Conservation (phyloP, 1,139 yeast genomes). For the Kazachstania sp. region DNA sequence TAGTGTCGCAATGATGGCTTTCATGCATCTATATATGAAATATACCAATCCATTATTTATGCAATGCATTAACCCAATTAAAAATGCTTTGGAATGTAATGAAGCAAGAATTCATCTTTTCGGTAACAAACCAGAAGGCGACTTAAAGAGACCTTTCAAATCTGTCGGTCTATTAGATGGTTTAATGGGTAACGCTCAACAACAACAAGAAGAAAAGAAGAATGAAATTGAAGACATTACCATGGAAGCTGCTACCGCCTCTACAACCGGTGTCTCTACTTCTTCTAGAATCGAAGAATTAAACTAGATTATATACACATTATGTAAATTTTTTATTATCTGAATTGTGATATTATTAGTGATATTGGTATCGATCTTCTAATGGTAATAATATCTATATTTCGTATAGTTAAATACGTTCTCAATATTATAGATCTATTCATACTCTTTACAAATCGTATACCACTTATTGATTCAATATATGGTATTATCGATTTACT, state of each 20-base stretch:
- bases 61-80: constrained; percentile 87
- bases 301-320: neutral
- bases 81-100: constrained; percentile 84
- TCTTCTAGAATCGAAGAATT: constrained; percentile 31
- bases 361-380: neutral
- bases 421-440: neutral
- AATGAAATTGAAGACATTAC: constrained; percentile 9
- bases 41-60: constrained; percentile 95
- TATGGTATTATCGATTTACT: constrained; percentile 8
- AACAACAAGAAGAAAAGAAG: constrained; percentile 70
- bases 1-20: constrained; percentile 94
- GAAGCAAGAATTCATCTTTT: constrained; percentile 86
- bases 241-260: neutral
- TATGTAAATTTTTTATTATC: too few relatives aligned
- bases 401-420: constrained; percentile 3
- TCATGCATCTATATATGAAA: constrained; percentile 97
- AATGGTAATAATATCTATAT: neutral
- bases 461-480: constrained; percentile 4
- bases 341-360: too few relatives aligned
- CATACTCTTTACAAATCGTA: too few relatives aligned
- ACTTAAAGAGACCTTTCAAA: constrained; percentile 95
- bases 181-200: constrained; percentile 47
- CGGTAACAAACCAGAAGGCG: constrained; percentile 79
- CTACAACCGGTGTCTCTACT: constrained; percentile 25
- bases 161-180: constrained; percentile 72